A percentile compares a stretch with the other conserved stretches of the same genome.
These are phyloP conservation scores for Phaeosphaeria sp. DNA, from an alignment of 2,329 filamentous ascomycete genomes.

Conservation along the genomic window DNA sequence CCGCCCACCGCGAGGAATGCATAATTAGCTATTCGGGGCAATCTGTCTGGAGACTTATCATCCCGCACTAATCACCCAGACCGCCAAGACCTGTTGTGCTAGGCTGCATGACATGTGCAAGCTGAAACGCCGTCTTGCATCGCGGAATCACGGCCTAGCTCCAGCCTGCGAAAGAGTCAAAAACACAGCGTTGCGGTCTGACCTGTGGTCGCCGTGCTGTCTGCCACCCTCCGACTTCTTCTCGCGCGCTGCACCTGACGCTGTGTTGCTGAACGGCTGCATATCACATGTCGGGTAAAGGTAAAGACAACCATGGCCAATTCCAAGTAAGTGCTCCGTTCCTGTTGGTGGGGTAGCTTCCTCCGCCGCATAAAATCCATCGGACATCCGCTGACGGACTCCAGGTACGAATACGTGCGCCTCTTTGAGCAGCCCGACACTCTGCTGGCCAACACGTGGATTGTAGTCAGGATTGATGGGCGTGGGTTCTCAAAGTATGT, in stretches of 20 bases:
- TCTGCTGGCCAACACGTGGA: slow-evolving; percentile 90
- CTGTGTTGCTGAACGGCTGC: slow-evolving; percentile 3
- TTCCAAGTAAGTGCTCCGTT: slow-evolving; percentile 26
- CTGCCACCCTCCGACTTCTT: slow-evolving; percentile 5
- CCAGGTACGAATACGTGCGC: slow-evolving; percentile 92
- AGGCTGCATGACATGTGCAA: slow-evolving; percentile 25
- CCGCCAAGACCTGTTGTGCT: slow-evolving; percentile 14
- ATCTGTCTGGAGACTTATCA: slow-evolving; percentile 7
- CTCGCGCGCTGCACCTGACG: slow-evolving; percentile 21
- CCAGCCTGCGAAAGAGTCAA: slow-evolving; percentile 14
- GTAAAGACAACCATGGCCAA: slow-evolving; percentile 28
- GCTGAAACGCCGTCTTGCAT: slow-evolving; percentile 25
- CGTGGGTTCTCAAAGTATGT: slow-evolving; percentile 89
- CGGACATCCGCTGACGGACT: slow-evolving; percentile 19
- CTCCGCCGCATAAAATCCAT: slow-evolving; percentile 8
- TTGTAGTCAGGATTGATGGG: slow-evolving; percentile 92
- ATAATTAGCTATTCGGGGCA: slow-evolving; percentile 15
- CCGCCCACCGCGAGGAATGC: slow-evolving; percentile 5
- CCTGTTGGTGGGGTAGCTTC: slow-evolving; percentile 12
- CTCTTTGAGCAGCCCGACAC: slow-evolving; percentile 82
- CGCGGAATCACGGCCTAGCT: slow-evolving; percentile 13
- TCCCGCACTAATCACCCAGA: slow-evolving; percentile 12
- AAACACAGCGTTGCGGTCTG: slow-evolving; percentile 20
- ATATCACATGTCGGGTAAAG: neutral
- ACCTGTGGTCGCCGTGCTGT: slow-evolving; percentile 9